Evolutionary conservation across 352 stramenopile genomes (phyloP).

Genomic region (Globisporangium acanthophoron): DNA sequence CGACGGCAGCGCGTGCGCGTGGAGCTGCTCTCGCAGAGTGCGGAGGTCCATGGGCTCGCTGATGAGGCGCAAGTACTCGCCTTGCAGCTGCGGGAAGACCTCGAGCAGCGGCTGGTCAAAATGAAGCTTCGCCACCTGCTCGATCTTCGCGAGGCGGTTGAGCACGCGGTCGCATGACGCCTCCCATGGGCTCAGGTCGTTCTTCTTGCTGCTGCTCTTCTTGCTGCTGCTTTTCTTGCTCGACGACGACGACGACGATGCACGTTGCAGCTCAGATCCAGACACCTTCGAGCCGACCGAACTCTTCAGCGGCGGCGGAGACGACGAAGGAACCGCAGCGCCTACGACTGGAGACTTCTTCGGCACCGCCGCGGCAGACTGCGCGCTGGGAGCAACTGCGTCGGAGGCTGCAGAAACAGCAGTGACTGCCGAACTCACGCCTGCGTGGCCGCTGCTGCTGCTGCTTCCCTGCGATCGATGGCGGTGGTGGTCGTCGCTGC

Average conservation of each 20-base stretch:
- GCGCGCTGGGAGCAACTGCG: background rate
- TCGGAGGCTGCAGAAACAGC: background rate
- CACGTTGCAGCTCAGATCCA: constrained; percentile 14
- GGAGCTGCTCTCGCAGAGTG: constrained; percentile 62
- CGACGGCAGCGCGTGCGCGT: constrained; percentile 34
- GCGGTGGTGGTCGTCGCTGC: constrained; percentile 4
- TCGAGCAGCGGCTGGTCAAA: constrained; percentile 74
- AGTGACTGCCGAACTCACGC: background rate
- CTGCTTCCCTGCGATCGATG: background rate
- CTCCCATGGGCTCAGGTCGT: constrained; percentile 72
- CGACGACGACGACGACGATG: constrained; percentile 16
- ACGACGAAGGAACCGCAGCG: background rate
- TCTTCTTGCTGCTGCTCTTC: constrained; percentile 75
- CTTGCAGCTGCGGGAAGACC: constrained; percentile 65
- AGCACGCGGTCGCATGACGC: constrained; percentile 57
- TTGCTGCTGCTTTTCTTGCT: constrained; percentile 42
- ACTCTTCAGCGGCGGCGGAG: constrained; percentile 1
- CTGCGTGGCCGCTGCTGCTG: background rate
- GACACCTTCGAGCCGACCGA: constrained; percentile 30
- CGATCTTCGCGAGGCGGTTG: constrained; percentile 69
- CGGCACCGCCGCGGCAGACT: background rate
- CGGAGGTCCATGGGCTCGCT: constrained; percentile 76
- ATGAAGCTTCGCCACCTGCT: constrained; percentile 74
- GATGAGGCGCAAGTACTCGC: constrained; percentile 63
- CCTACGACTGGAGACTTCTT: background rate